These are phyloP conservation scores for Dendrothele bispora DNA, from an alignment of 768 basidiomycete species.

Conservation along the genomic window DNA sequence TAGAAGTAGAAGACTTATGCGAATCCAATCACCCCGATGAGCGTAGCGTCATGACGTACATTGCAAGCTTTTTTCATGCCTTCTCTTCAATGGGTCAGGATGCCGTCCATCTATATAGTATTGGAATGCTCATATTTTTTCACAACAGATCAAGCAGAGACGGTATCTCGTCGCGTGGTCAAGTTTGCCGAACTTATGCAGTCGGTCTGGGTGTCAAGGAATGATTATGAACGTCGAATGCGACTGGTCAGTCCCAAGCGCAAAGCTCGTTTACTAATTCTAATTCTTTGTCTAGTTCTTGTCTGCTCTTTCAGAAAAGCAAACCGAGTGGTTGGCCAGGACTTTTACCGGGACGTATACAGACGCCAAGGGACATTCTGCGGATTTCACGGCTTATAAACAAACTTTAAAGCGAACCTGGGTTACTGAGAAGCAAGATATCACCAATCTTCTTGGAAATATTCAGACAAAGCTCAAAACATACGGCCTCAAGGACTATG, in stretches of 20 bases:
- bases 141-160: conserved; percentile 85
- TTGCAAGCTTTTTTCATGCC: conserved; percentile 97
- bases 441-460: conserved; percentile 86
- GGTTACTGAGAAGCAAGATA: conserved; percentile 88
- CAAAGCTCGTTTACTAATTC: conserved; percentile 1
- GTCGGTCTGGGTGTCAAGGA: conserved; percentile 82
- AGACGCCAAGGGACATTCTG: conserved; percentile 77
- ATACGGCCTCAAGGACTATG: conserved; percentile 83
- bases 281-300: conserved; percentile 51
- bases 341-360: conserved; percentile 72
- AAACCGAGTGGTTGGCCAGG: conserved; percentile 66
- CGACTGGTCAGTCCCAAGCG: conserved; percentile 48
- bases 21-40: conserved; percentile 90
- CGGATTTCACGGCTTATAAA: conserved; percentile 78
- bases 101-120: not conserved
- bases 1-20: conserved; percentile 95
- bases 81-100: conserved; percentile 92
- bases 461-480: conserved; percentile 93
- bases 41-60: conserved; percentile 96
- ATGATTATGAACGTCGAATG: conserved; percentile 91
- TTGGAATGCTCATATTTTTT: conserved; percentile 9
- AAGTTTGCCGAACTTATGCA: conserved; percentile 97
- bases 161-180: conserved; percentile 88
- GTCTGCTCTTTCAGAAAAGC: conserved; percentile 62
- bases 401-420: conserved; percentile 81